Conservation (phyloP, 108 stramenopile genomes). For the Nitzschia sp. region DNA sequence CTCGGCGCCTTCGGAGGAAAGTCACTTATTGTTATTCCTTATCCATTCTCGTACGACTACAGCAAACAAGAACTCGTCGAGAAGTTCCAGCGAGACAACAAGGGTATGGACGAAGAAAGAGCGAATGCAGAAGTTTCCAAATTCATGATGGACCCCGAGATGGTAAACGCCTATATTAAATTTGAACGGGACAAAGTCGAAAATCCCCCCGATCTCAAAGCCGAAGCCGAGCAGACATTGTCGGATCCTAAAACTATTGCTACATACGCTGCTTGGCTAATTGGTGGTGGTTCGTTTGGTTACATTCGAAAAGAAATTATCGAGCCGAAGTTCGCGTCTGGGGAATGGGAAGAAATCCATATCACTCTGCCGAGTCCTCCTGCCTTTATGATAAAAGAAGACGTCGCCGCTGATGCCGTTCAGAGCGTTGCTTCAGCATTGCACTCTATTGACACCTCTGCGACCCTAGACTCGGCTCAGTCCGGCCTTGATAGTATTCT, state of each 20-base stretch:
- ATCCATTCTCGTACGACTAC: neutral
- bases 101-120: conserved; percentile 36
- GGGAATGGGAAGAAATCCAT: conserved; percentile 42
- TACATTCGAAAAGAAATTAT: conserved; percentile 26
- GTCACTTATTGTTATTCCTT: conserved; percentile 24
- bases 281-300: conserved; percentile 30
- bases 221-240: conserved; percentile 10
- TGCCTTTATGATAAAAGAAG: too few relatives aligned
- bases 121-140: conserved; percentile 61
- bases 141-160: conserved; percentile 82
- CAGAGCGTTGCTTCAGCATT: neutral
- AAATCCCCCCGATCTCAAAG: conserved; percentile 39
- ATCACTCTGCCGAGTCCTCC: conserved; percentile 14
- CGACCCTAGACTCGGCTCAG: neutral
- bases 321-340: conserved; percentile 37
- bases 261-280: conserved; percentile 35
- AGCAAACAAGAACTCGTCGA: conserved; percentile 66
- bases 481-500: neutral
- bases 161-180: conserved; percentile 67
- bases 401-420: conserved; percentile 9
- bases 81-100: conserved; percentile 68
- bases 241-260: conserved; percentile 14
- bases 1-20: conserved; percentile 79
- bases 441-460: neutral
- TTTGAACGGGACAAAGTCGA: conserved; percentile 60